These are phyloP conservation scores for Rhizopogon roseolus DNA, from an alignment of 768 basidiomycete genomes.

Conservation along the genomic window DNA sequence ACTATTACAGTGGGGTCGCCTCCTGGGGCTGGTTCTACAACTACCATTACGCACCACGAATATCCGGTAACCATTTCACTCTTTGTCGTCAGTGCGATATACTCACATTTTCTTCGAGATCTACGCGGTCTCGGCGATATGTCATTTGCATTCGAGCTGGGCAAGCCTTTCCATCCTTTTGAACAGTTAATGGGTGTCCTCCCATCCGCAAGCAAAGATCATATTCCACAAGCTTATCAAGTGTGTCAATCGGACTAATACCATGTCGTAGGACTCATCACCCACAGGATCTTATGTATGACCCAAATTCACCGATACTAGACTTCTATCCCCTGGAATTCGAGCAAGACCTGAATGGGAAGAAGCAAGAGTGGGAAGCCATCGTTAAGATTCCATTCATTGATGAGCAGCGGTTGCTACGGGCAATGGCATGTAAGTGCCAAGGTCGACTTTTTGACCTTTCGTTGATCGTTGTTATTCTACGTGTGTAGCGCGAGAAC, in stretches of 20 bases:
- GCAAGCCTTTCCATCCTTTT: constrained; percentile 86
- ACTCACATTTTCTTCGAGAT: constrained; percentile 34
- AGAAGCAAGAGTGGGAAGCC: constrained; percentile 99
- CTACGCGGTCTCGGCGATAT: constrained; percentile 63
- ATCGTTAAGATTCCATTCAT: constrained; percentile 99
- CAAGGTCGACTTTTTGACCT: not conserved
- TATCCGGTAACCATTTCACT: constrained; percentile 62
- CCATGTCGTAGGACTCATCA: not conserved
- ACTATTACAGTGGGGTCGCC: constrained; percentile 95
- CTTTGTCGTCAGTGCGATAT: not conserved
- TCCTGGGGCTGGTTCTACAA: constrained; percentile 99
- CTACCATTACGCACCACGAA: constrained; percentile 96
- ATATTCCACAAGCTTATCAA: constrained; percentile 82
- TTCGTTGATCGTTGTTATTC: not conserved
- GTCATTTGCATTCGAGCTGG: constrained; percentile 83
- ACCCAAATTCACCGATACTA: constrained; percentile 77
- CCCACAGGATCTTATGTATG: constrained; percentile 82
- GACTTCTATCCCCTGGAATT: constrained; percentile 95
- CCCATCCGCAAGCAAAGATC: constrained; percentile 84
- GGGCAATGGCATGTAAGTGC: constrained; percentile 75
- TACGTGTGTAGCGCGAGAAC: constrained; percentile 58
- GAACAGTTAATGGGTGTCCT: constrained; percentile 98
- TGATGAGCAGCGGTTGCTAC: constrained; percentile 69
- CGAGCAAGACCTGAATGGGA: constrained; percentile 92
- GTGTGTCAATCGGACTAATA: constrained; percentile 32